These are phyloP conservation scores for Penicillium freii DNA, from an alignment of 2,329 filamentous ascomycete species.

Conservation along the genomic window DNA sequence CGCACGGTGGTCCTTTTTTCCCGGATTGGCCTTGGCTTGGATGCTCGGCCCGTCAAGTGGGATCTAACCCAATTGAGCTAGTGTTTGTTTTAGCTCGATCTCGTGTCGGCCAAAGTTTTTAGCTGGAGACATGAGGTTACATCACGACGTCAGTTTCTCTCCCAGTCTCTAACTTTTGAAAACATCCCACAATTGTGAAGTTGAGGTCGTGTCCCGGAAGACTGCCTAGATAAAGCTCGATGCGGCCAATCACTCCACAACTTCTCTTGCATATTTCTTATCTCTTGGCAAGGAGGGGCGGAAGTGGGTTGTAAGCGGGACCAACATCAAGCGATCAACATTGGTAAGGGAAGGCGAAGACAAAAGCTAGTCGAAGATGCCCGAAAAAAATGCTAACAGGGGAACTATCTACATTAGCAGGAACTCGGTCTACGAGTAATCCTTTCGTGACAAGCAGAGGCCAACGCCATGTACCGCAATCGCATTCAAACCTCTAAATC, in stretches of 20 bases:
- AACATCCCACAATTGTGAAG: not conserved
- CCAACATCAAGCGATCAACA: not conserved
- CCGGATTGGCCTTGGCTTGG: not conserved
- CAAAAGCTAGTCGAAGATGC: not conserved
- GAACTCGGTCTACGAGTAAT: not conserved
- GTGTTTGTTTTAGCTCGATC: not conserved
- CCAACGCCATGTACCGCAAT: not conserved
- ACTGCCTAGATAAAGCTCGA: not conserved
- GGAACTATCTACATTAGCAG: not conserved
- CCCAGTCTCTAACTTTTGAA: not conserved
- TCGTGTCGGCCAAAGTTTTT: not conserved
- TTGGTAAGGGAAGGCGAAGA: not conserved
- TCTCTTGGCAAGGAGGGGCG: not conserved
- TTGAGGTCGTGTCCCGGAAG: not conserved
- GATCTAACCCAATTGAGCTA: not conserved
- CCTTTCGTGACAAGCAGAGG: not conserved
- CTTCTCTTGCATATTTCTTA: not conserved
- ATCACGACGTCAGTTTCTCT: not conserved
- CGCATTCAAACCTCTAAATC: not conserved
- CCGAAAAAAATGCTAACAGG: not conserved
- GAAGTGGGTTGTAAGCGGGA: not conserved
- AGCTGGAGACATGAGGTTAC: not conserved
- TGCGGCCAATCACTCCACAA: not conserved
- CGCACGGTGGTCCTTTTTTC: not conserved
- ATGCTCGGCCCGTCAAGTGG: not conserved